phyloP scores from a whole-genome alignment of 805 yeast genomes.

The Barnettozyma botsteinii region DNA sequence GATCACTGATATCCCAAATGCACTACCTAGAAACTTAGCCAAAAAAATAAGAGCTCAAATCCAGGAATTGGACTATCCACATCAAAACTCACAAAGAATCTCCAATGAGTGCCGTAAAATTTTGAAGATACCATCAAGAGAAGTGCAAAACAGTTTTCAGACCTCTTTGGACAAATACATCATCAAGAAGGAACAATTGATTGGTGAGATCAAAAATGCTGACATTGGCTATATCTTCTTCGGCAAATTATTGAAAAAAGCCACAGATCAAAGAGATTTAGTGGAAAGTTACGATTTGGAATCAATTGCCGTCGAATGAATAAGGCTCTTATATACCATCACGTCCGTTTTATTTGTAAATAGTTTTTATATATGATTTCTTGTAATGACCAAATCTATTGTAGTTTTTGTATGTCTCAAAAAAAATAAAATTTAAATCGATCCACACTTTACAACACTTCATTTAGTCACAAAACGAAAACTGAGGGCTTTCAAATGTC shows the following conservation, averaged over 20 bases:
- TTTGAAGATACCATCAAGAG: conserved; percentile 73
- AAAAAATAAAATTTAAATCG: background rate
- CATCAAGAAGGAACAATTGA: conserved; percentile 50
- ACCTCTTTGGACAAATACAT: conserved; percentile 56
- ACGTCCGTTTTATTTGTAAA: background rate
- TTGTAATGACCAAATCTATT: too few relatives aligned
- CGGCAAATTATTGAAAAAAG: conserved; percentile 40
- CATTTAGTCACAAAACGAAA: background rate
- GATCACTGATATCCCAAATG: conserved; percentile 78
- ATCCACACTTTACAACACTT: too few relatives aligned
- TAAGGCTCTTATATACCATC: background rate
- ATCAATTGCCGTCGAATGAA: conserved; percentile 6
- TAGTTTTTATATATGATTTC: conserved; percentile 1
- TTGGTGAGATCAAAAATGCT: conserved; percentile 47
- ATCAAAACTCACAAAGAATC: conserved; percentile 68
- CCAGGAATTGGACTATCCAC: conserved; percentile 67
- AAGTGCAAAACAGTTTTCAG: conserved; percentile 68
- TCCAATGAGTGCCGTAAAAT: conserved; percentile 80
- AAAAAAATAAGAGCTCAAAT: conserved; percentile 61
- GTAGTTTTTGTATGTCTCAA: background rate
- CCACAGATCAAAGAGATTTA: conserved; percentile 35
- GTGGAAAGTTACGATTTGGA: conserved; percentile 42
- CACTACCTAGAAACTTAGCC: conserved; percentile 80
- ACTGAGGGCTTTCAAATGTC: too few relatives aligned
- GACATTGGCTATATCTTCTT: conserved; percentile 53